These are phyloP conservation scores for Fusarium compactum DNA, from an alignment of 2,329 filamentous ascomycete species.

Conservation along the genomic window DNA sequence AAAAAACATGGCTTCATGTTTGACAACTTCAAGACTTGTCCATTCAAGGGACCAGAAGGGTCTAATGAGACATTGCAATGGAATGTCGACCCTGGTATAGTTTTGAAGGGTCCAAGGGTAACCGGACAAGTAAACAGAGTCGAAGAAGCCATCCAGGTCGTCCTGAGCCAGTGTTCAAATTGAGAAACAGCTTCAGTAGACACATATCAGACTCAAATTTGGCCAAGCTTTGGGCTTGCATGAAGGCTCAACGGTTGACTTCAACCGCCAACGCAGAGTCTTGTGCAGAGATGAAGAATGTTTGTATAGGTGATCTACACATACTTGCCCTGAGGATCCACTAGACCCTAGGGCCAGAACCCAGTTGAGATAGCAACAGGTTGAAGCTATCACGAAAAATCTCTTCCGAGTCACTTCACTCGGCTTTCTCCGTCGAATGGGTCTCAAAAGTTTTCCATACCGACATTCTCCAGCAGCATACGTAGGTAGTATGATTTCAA, in stretches of 20 bases:
- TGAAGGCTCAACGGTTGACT: slow-evolving; percentile 1
- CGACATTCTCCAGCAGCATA: background rate
- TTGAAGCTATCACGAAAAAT: slow-evolving; percentile 29
- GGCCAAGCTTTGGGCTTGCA: background rate
- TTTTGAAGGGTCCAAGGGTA: background rate
- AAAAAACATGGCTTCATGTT: slow-evolving; percentile 4
- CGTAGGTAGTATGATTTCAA: background rate
- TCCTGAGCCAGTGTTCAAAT: background rate
- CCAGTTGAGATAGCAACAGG: slow-evolving; percentile 20
- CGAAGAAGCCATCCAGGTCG: background rate
- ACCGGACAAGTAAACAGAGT: background rate
- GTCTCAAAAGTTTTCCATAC: background rate
- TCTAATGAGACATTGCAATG: slow-evolving; percentile 8
- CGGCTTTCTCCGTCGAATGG: background rate
- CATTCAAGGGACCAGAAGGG: slow-evolving; percentile 3
- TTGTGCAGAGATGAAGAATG: background rate
- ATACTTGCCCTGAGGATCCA: slow-evolving; percentile 5
- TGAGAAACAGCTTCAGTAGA: background rate
- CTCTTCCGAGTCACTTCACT: slow-evolving; percentile 2
- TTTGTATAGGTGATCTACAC: background rate
- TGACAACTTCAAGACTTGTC: slow-evolving; percentile 10
- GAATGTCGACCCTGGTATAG: background rate
- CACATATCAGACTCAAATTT: background rate
- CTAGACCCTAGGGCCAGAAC: slow-evolving; percentile 9
- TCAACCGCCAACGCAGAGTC: slow-evolving; percentile 10